Conservation (phyloP, 371 early-diverging fungal species). For the Rhizopus delemar region DNA sequence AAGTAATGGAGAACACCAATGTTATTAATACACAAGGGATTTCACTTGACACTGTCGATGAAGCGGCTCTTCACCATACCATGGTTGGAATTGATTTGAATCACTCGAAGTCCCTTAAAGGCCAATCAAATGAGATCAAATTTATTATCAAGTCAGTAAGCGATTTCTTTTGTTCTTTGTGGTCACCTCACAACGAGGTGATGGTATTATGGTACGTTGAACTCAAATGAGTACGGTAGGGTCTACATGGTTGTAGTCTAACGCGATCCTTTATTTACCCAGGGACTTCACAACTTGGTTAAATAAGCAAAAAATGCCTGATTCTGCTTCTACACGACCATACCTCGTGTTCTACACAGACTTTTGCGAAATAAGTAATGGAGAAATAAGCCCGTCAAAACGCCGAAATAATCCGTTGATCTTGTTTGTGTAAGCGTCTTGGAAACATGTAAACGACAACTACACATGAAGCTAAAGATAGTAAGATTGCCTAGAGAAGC, state of each 20-base stretch:
- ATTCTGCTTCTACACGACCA: conserved; percentile 24
- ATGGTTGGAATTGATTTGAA: conserved; percentile 17
- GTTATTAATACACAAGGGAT: no score
- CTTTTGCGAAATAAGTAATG: conserved; percentile 20
- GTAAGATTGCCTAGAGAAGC: conserved; percentile 17
- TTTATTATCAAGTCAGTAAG: conserved; percentile 16
- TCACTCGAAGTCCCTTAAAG: conserved; percentile 16
- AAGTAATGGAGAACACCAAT: conserved; percentile 22
- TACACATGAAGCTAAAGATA: conserved; percentile 17
- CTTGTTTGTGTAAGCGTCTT: conserved; percentile 20
- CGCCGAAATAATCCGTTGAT: conserved; percentile 17
- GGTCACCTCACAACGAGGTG: conserved; percentile 20
- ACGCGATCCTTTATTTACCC: conserved; percentile 20
- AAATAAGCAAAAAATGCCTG: conserved; percentile 28
- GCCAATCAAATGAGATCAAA: conserved; percentile 17
- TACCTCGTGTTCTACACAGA: conserved; percentile 16
- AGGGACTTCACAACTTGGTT: conserved; percentile 21
- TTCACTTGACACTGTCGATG: conserved; percentile 17
- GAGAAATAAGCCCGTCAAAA: conserved; percentile 15
- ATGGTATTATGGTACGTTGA: conserved; percentile 22
- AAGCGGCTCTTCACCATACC: conserved; percentile 20
- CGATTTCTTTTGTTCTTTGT: conserved; percentile 20
- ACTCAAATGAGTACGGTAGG: conserved; percentile 21
- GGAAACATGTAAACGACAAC: conserved; percentile 23
- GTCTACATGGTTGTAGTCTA: conserved; percentile 21